These are phyloP conservation scores for Nothopassalora personata DNA, from an alignment of 2,329 filamentous ascomycete species.

Conservation along the genomic window DNA sequence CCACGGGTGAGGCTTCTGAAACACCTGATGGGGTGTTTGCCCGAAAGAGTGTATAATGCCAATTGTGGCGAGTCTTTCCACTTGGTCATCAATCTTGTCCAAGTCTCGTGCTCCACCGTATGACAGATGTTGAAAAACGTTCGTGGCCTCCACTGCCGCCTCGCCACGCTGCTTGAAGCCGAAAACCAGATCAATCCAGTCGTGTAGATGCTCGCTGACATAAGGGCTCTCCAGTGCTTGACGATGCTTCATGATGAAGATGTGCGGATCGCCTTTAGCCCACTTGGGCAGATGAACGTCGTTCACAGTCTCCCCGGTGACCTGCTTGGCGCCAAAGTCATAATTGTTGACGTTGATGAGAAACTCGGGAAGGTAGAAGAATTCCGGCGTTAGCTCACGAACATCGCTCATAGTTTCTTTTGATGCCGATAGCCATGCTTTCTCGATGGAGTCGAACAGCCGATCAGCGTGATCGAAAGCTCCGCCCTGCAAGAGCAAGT, in stretches of 20 bases:
- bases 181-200: slow-evolving; percentile 95
- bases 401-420: slow-evolving; percentile 89
- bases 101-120: slow-evolving; percentile 92
- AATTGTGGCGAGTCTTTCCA: slow-evolving; percentile 82
- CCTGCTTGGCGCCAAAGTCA: slow-evolving; percentile 85
- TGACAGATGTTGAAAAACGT: slow-evolving; percentile 93
- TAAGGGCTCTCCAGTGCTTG: slow-evolving; percentile 91
- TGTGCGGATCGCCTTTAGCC: slow-evolving; percentile 92
- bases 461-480: slow-evolving; percentile 94
- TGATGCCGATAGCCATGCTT: slow-evolving; percentile 86
- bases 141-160: slow-evolving; percentile 81
- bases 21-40: slow-evolving; percentile 93
- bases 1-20: slow-evolving; percentile 71
- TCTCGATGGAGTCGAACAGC: slow-evolving; percentile 87
- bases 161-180: slow-evolving; percentile 91
- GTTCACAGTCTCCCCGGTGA: slow-evolving; percentile 71
- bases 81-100: slow-evolving; percentile 81
- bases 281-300: slow-evolving; percentile 86
- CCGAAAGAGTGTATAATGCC: slow-evolving; percentile 98
- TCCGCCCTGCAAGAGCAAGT: slow-evolving; percentile 88
- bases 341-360: slow-evolving; percentile 90
- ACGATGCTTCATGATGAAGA: slow-evolving; percentile 93
- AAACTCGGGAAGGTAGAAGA: slow-evolving; percentile 95
- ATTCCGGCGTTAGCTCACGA: slow-evolving; percentile 89
- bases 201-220: slow-evolving; percentile 81